Conservation (phyloP, 805 yeast genomes). For the Saccharomyces kudriavzevii region DNA sequence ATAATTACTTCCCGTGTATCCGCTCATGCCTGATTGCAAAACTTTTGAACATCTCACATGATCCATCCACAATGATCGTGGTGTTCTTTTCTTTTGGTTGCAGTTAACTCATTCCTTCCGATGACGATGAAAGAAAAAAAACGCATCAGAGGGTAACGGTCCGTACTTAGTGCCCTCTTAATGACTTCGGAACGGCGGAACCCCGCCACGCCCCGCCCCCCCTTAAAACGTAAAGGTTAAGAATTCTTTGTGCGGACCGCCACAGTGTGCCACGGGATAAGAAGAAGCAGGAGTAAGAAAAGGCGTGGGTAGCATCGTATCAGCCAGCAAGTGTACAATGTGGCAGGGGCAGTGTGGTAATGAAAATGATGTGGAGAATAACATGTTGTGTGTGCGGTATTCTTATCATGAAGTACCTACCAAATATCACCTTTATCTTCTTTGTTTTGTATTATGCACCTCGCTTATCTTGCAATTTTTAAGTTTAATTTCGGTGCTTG, state of each 20-base stretch:
- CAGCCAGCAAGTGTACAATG: not conserved
- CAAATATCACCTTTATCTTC: not conserved
- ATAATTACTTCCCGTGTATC: not conserved
- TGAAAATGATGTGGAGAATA: not conserved
- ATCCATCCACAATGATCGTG: not conserved
- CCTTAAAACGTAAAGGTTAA: not conserved
- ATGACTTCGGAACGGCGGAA: not conserved
- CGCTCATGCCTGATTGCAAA: not conserved
- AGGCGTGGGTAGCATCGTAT: not conserved
- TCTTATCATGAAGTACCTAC: not conserved
- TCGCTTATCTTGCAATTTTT: not conserved
- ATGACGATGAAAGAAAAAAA: not conserved
- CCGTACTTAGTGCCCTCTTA: not conserved
- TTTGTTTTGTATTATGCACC: not conserved
- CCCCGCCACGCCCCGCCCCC: not conserved
- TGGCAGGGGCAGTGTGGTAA: not conserved
- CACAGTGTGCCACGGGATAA: not conserved
- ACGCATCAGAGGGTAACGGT: not conserved
- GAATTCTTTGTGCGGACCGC: not conserved
- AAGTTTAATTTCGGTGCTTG: not conserved
- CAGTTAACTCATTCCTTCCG: not conserved
- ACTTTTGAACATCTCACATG: not conserved
- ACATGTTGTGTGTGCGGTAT: not conserved
- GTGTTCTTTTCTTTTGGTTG: not conserved
- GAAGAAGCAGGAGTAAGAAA: not conserved